Evolutionary conservation across 2,329 filamentous ascomycete species (phyloP), one percentile per base, ranked within the genome.

Genomic region (Diaporthe vaccinii): DNA sequence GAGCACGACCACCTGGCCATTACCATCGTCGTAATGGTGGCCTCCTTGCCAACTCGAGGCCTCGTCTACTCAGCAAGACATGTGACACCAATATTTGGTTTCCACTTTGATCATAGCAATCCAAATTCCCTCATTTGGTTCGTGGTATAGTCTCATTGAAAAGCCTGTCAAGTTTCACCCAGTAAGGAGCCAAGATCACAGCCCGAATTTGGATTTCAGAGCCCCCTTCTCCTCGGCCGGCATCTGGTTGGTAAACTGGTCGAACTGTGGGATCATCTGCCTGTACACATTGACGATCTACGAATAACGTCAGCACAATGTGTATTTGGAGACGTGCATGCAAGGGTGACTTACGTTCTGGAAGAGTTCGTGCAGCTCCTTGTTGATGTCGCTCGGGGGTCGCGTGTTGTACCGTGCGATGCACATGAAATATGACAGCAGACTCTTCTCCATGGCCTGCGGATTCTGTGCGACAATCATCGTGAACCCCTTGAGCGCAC

Each of bases 401-500:
- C 89, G 87, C 77, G 92, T 89, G 78, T 93, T 90, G 83, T 95
- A 98, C 76, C 90, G 89, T 22, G 96, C 94, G 85, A 98, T 97
- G 74, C 94, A 90, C 70, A 88, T 90, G 83, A 99, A 98, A 85
- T 97, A 97, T 74, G 93, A 91, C 49, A 93, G 88, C 55, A 99
- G 87, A 75, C 92, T 94, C 79, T 93, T 93, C 85, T 98, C 97
- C 91, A 99, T 96, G 2, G 95, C 95, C 81, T 95, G 91, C 0
- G 97, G 97, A 80, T 98, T 98, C 81, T 92, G 91, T 77, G 94
- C 90, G 4, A 98, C 94, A 65, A 98, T 90, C 79, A 93, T 89
- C 73, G 94, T 94, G 85, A 99, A 98, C 0, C 97, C 97, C 80
- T 95, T 92, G 83, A 98, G 95, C 0, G 97, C 96, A 36, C 96